These are phyloP conservation scores for Quercus rubra DNA, from an alignment of 306 rosid genomes.

Conservation along the genomic window DNA sequence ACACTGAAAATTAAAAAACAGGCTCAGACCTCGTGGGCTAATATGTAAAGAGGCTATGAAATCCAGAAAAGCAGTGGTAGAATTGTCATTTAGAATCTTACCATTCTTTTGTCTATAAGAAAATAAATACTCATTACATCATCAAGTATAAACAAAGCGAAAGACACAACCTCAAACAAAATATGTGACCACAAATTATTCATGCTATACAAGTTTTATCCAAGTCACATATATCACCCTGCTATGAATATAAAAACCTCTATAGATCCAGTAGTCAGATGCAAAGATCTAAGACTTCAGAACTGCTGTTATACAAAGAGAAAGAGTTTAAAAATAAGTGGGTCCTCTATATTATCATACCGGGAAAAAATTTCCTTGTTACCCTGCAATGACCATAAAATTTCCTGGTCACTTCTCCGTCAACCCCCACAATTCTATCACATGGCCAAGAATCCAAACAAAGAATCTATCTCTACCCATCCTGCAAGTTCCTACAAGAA, in stretches of 20 bases:
- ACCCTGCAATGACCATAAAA: conserved; percentile 20
- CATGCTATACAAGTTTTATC: neutral
- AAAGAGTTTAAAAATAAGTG: conserved; percentile 17
- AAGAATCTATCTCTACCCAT: conserved; percentile 15
- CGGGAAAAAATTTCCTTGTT: conserved; percentile 10
- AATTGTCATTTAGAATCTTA: conserved; percentile 2
- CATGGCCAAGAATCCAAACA: conserved; percentile 15
- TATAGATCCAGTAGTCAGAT: conserved; percentile 26
- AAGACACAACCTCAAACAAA: neutral
- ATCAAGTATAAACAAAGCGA: conserved; percentile 5
- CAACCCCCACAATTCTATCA: conserved; percentile 8
- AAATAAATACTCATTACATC: neutral
- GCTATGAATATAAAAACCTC: conserved; percentile 11
- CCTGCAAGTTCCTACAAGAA: conserved; percentile 28
- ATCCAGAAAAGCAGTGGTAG: too few species aligned
- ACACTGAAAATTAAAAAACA: too few species aligned
- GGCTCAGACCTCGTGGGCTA: too few species aligned
- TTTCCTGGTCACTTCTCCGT: neutral
- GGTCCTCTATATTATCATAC: conserved; percentile 20
- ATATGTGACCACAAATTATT: neutral
- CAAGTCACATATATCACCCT: conserved; percentile 16
- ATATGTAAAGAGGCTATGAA: too few species aligned
- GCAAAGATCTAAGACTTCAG: conserved; percentile 14
- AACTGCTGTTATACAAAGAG: conserved; percentile 29
- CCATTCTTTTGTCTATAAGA: conserved; percentile 8